These are phyloP conservation scores for Cylindrodendrum hubeiense DNA, from an alignment of 2,329 filamentous ascomycete genomes.

Conservation along the genomic window DNA sequence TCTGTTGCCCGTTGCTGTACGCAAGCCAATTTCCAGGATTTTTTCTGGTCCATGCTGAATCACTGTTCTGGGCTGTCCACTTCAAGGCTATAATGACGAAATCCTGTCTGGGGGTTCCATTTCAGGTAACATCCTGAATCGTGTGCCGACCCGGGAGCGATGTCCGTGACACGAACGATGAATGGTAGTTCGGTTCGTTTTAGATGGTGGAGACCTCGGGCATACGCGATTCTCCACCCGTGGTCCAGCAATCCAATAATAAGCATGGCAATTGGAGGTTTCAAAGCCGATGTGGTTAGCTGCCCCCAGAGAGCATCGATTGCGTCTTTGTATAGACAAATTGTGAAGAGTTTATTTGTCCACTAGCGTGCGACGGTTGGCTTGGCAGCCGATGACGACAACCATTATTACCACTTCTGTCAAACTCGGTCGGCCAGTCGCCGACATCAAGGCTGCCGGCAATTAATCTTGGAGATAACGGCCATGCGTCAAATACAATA, in stretches of 20 bases:
- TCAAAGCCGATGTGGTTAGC: neutral
- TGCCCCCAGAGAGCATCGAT: neutral
- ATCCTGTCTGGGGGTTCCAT: conserved; percentile 2
- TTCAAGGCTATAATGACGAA: conserved; percentile 28
- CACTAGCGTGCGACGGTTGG: neutral
- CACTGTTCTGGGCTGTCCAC: neutral
- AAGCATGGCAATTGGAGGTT: neutral
- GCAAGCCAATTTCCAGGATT: neutral
- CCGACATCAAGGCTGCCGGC: conserved; percentile 9
- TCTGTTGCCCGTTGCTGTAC: neutral
- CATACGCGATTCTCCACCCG: neutral
- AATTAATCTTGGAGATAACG: neutral
- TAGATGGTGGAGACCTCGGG: neutral
- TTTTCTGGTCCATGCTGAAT: neutral
- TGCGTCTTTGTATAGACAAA: conserved; percentile 13
- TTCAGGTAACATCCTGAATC: conserved; percentile 13
- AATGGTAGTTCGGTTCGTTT: neutral
- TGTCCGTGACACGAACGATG: neutral
- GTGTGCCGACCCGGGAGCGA: conserved; percentile 2
- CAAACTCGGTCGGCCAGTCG: conserved; percentile 22
- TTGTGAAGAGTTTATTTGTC: conserved; percentile 4
- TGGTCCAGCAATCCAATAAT: neutral
- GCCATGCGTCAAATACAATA: conserved; percentile 10
- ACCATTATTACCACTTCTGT: conserved; percentile 17
- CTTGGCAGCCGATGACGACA: conserved; percentile 25